Evolutionary conservation across 148 eudicot genomes (phyloP), one percentile per base, ranked within the genome.

Genomic region (Vaccinium corymbosum): DNA sequence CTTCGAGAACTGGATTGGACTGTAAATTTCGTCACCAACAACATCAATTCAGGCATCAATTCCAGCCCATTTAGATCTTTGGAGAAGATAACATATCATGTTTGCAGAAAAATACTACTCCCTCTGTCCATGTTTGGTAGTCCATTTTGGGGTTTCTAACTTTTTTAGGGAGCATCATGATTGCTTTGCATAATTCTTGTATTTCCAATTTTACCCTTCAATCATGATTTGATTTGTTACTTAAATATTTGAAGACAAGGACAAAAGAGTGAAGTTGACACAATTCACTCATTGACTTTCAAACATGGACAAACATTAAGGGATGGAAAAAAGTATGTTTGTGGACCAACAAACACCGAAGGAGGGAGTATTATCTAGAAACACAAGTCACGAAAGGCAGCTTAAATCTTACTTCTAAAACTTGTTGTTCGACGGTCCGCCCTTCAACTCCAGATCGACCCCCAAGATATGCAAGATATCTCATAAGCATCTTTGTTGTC

Each of bases 1-100:
- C 98, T 93, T 97, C 99, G 79, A 97, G 95, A 85, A 97, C 98
- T 85, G 99, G 99, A 78, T 97, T 97, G 76, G 99, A 97, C 99
- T 97, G 95, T 79, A 86, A 78, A 79, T 80, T 25, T 72, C 55
- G 73, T 52, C 85, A 82, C 48, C 79, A 90, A 73, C 57, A 80
- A 15, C 76, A 84, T 3, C 80, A 83, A 56, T 25, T 82, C 81
- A 86, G 51, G 35, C 81, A 10, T n/a, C 29, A 27, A 81, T 51
- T 82, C 78, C 73, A 42, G 73, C 56, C 66, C 62, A 83, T 52
- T 68, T 74, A 76, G 66, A 32, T 71, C 72, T 66, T 78, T 74
- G 61, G 80, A 78, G 82, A 82, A 78, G 85, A 82, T 72, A 55
- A 78, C 20, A 82, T 27, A 52, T 82, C 70, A 78, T 6, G 61